Evolutionary conservation across 208 protist species (phyloP).

Genomic region (Leishmania braziliensis): DNA sequence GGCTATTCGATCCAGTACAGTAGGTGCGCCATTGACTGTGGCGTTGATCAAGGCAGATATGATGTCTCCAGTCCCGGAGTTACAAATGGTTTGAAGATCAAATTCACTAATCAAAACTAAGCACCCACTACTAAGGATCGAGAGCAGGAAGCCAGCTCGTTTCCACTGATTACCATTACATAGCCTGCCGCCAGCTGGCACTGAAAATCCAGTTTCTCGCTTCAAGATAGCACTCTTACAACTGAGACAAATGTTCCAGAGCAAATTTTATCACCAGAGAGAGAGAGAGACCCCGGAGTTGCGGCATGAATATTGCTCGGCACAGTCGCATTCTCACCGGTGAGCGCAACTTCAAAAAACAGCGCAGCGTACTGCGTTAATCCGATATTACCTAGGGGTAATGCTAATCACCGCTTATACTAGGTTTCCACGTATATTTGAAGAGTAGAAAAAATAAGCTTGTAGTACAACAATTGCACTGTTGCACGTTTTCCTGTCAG

Average conservation of each 20-base stretch:
- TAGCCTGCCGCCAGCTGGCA: slow-evolving; percentile 67
- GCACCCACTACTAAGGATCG: slow-evolving; percentile 63
- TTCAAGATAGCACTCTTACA: slow-evolving; percentile 54
- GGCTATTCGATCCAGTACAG: slow-evolving; percentile 53
- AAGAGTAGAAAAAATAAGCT: slow-evolving; percentile 43
- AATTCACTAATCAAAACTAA: slow-evolving; percentile 41
- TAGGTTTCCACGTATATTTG: slow-evolving; percentile 29
- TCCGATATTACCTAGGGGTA: slow-evolving; percentile 25
- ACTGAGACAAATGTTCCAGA: slow-evolving; percentile 40
- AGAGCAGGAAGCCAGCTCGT: slow-evolving; percentile 56
- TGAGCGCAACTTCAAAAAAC: slow-evolving; percentile 52
- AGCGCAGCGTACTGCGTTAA: slow-evolving; percentile 36
- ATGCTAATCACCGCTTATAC: slow-evolving; percentile 30
- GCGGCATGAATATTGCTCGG: slow-evolving; percentile 56
- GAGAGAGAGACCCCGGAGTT: slow-evolving; percentile 56
- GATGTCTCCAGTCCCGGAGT: slow-evolving; percentile 33
- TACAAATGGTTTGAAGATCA: slow-evolving; percentile 53
- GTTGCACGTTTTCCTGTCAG: slow-evolving; percentile 42
- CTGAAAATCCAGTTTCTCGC: slow-evolving; percentile 56
- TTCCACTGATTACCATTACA: slow-evolving; percentile 36
- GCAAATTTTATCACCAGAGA: slow-evolving; percentile 42
- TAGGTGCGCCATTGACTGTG: slow-evolving; percentile 12
- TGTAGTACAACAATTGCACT: slow-evolving; percentile 48
- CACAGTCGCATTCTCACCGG: slow-evolving; percentile 20
- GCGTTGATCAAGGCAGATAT: slow-evolving; percentile 41